A percentile compares a stretch with the other conserved stretches of the same genome.
Evolutionary conservation across 768 basidiomycete genomes (phyloP).

Genomic region (Hortiboletus campestris): DNA sequence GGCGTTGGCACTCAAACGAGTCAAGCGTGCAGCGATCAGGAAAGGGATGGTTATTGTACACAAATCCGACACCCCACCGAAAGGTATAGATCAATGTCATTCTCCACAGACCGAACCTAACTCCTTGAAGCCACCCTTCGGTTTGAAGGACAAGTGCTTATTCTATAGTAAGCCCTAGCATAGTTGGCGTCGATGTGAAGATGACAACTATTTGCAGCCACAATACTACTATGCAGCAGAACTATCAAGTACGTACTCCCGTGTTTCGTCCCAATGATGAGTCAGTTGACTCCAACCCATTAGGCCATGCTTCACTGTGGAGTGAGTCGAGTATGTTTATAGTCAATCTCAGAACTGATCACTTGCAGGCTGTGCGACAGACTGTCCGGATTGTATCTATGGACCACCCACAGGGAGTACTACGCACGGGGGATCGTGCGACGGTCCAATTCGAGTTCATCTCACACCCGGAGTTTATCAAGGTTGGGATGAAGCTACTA

Average conservation of each 20-base stretch:
- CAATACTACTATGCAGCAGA: conserved; percentile 89
- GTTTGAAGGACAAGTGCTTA: conserved; percentile 93
- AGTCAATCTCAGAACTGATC: neutral
- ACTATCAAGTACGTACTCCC: conserved; percentile 69
- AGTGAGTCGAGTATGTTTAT: conserved; percentile 39
- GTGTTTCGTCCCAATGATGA: neutral
- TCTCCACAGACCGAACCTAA: neutral
- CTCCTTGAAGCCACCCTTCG: conserved; percentile 58
- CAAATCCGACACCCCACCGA: conserved; percentile 74
- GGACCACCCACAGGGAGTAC: conserved; percentile 84
- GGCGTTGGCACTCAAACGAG: conserved; percentile 87
- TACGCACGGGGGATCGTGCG: conserved; percentile 93
- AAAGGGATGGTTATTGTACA: conserved; percentile 95
- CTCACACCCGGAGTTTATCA: conserved; percentile 86
- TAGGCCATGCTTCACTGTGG: conserved; percentile 94
- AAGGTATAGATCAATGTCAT: conserved; percentile 44
- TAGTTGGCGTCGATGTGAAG: neutral
- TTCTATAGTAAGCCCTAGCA: conserved; percentile 71
- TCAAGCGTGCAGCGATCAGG: conserved; percentile 74
- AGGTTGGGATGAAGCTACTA: conserved; percentile 89
- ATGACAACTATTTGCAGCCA: conserved; percentile 47
- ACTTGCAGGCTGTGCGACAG: conserved; percentile 77
- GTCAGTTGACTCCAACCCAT: neutral
- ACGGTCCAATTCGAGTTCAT: conserved; percentile 96
- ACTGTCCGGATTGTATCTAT: conserved; percentile 89